Conservation (phyloP, 371 early-diverging fungal species). For the Lichtheimia ornata region DNA sequence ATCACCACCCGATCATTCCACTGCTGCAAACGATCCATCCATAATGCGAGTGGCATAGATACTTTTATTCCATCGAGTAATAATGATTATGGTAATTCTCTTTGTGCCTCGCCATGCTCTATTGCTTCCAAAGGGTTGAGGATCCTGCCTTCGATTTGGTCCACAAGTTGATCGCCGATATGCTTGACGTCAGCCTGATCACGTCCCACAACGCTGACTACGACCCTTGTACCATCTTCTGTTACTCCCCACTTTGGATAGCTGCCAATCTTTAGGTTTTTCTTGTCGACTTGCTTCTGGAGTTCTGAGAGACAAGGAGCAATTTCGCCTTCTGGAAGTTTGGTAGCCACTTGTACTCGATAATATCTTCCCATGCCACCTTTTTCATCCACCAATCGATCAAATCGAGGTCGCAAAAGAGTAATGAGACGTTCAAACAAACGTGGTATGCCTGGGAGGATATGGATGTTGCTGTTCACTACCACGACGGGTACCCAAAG, state of each 20-base stretch:
- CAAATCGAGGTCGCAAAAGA: slow-evolving; percentile 31
- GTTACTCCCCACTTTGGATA: slow-evolving; percentile 65
- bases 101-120: too few relatives aligned
- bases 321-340: slow-evolving; percentile 55
- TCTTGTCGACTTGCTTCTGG: slow-evolving; percentile 39
- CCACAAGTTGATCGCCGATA: slow-evolving; percentile 13
- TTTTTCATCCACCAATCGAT: slow-evolving; percentile 17
- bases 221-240: slow-evolving; percentile 35
- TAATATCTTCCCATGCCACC: slow-evolving; percentile 31
- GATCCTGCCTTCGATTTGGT: slow-evolving; percentile 17
- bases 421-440: slow-evolving; percentile 59
- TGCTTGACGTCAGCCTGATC: slow-evolving; percentile 20
- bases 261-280: slow-evolving; percentile 64
- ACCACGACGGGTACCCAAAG: slow-evolving; percentile 74
- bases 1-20: too few relatives aligned
- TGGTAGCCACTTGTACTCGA: slow-evolving; percentile 61
- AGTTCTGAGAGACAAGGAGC: slow-evolving; percentile 50
- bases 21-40: too few relatives aligned
- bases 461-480: slow-evolving; percentile 64
- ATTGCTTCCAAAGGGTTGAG: background rate
- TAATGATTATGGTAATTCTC: too few relatives aligned
- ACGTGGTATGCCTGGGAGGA: slow-evolving; percentile 74
- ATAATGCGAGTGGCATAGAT: too few relatives aligned
- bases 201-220: slow-evolving; percentile 57
- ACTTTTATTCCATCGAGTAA: too few relatives aligned